Evolutionary conservation across 495 filamentous ascomycete species (phyloP).

Genomic region (Talaromyces borbonicus): DNA sequence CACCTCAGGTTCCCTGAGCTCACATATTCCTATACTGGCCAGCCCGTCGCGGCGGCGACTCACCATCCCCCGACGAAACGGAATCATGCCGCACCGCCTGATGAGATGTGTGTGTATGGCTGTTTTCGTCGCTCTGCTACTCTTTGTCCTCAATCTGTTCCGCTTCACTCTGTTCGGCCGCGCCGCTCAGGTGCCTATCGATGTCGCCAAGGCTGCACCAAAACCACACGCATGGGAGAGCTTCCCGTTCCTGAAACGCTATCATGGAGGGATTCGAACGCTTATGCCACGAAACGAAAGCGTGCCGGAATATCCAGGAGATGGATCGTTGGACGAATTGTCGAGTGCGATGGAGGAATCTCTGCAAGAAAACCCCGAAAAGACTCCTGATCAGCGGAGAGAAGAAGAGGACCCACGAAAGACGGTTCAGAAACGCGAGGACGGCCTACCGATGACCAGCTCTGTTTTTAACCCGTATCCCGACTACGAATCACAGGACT

Average conservation of each 20-base stretch:
- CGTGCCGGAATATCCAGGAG: conserved; percentile 66
- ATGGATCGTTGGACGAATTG: conserved; percentile 21
- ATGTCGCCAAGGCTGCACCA: conserved; percentile 38
- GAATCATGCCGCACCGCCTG: conserved; percentile 51
- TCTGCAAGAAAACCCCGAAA: conserved; percentile 2
- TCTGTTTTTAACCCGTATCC: conserved; percentile 58
- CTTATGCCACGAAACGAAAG: conserved; percentile 53
- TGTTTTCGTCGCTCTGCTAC: conserved; percentile 53
- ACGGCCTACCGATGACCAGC: conserved; percentile 35
- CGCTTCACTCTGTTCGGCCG: conserved; percentile 56
- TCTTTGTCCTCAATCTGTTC: conserved; percentile 63
- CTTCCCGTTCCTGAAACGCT: conserved; percentile 72
- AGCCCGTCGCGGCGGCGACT: conserved; percentile 27
- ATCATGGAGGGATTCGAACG: conserved; percentile 70
- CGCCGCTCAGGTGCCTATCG: conserved; percentile 48
- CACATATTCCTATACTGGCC: conserved; percentile 47
- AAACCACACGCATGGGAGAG: conserved; percentile 68
- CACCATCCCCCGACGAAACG: conserved; percentile 36
- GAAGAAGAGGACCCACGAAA: conserved; percentile 11
- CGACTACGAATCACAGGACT: conserved; percentile 50
- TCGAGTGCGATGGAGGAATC: conserved; percentile 10
- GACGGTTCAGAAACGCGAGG: background rate
- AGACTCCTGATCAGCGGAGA: conserved; percentile 20
- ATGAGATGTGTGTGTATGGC: conserved; percentile 63
- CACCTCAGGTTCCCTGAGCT: conserved; percentile 37